Conservation (phyloP, 75 land plant genomes). For the Cupressus sempervirens region DNA sequence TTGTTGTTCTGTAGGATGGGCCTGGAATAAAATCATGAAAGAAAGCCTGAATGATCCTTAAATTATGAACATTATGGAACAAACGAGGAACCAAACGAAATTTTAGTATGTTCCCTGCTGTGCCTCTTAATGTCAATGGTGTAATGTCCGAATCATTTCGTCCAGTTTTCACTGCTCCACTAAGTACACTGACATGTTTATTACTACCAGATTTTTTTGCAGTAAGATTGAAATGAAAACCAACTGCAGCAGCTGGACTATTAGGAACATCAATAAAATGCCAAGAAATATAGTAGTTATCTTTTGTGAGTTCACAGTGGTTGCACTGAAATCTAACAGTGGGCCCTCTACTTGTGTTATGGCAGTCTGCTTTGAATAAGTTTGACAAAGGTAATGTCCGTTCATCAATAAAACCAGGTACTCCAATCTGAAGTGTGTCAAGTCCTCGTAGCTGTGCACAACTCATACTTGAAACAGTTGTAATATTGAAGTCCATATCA, state of each 20-base stretch:
- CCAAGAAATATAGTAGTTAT: slow-evolving; percentile 54
- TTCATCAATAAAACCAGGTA: slow-evolving; percentile 48
- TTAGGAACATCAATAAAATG: slow-evolving; percentile 73
- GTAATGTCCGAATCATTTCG: slow-evolving; percentile 14
- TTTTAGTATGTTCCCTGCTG: slow-evolving; percentile 35
- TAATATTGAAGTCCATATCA: slow-evolving; percentile 68
- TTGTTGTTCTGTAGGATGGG: slow-evolving; percentile 26
- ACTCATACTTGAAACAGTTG: slow-evolving; percentile 66
- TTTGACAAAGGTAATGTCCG: slow-evolving; percentile 32
- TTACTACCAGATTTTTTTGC: slow-evolving; percentile 29
- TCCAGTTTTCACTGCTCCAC: slow-evolving; percentile 35
- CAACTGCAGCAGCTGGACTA: slow-evolving; percentile 66
- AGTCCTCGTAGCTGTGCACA: slow-evolving; percentile 59
- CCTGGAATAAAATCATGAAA: slow-evolving; percentile 66
- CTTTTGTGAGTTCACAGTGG: slow-evolving; percentile 31
- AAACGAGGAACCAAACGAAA: slow-evolving; percentile 55
- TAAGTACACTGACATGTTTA: slow-evolving; percentile 51
- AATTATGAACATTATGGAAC: slow-evolving; percentile 35
- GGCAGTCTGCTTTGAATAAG: slow-evolving; percentile 38
- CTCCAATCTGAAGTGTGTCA: slow-evolving; percentile 40
- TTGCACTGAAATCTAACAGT: slow-evolving; percentile 44
- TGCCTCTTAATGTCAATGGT: slow-evolving; percentile 56
- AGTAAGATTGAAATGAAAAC: slow-evolving; percentile 58
- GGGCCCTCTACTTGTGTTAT: slow-evolving; percentile 59
- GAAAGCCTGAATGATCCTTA: slow-evolving; percentile 61